Base-by-base conservation (phyloP, 2,329 filamentous ascomycete genomes). In the Bipolaris zeicola region DNA sequence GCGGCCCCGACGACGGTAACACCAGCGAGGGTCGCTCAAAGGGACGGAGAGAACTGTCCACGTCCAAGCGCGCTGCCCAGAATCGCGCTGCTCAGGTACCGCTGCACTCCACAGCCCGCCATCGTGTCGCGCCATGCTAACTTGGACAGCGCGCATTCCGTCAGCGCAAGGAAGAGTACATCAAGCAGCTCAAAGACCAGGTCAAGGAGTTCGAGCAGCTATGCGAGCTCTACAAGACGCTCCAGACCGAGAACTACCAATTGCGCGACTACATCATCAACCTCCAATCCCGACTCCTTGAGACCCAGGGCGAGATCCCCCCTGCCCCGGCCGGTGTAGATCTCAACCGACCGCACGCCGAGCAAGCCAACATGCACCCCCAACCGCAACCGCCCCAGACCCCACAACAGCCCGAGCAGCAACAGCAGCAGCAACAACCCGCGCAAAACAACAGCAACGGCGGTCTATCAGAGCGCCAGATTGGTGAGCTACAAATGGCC, bases 161-260 rank as follows among this genome's bases (percentile, higher is more conserved):
- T 39, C 93, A 98, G 79, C 90, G 95, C 61, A 99, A 99, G 76
- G 95, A 99, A 78, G 91, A 91, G 43, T 97, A 99, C 76, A 99
- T 99, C 77, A 96, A 96, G 81, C 96, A 96, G 76, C 85, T 99
- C 6, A 95, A 99, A 78, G 90, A 95, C 73, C 91, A 98, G 74
- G 92, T 97, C 49, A 88, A 91, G 69, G 91, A 95, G 28, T 90
- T 87, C 64, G 84, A 86, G 65, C 83, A 87, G 16, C 85, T 96
- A 77, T 90, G 92, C 64, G 85, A 90, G 61, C 86, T 85, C 53
- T 92, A 86, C 77, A 95, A 96, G 76, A 80, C 83, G n/a, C 80
- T 96, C 24, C 91, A 96, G 72, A 82, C 86, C 26, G 94, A 99
- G 76, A 96, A 97, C 78, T 95, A 93, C 73, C 87, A 90, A 60